These are phyloP conservation scores for Fraxinus dipetala DNA, from an alignment of 305 asterid species.

Conservation along the genomic window DNA sequence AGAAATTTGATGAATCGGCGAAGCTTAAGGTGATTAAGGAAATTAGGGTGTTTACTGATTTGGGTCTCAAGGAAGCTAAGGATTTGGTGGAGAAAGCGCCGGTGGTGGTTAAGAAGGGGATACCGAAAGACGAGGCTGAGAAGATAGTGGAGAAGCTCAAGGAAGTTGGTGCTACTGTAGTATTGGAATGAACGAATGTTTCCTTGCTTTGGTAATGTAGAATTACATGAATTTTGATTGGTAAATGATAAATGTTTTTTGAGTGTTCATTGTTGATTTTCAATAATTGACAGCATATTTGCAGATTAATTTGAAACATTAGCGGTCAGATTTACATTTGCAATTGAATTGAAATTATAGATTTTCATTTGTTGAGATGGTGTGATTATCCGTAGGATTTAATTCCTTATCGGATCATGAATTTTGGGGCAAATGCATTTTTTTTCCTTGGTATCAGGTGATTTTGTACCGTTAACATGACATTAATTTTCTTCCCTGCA, in stretches of 20 bases:
- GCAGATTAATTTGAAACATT: not conserved
- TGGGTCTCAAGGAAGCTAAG: constrained; percentile 82
- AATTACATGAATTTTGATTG: constrained; percentile 1
- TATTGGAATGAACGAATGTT: constrained; percentile 49
- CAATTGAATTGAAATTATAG: not conserved
- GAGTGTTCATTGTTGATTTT: not conserved
- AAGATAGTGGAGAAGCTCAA: constrained; percentile 70
- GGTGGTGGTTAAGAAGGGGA: constrained; percentile 61
- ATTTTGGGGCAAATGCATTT: not conserved
- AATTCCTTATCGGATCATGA: not conserved
- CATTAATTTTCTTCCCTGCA: not conserved
- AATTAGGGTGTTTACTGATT: constrained; percentile 59
- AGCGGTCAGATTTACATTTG: not conserved
- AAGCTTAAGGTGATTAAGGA: constrained; percentile 67
- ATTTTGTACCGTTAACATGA: not conserved
- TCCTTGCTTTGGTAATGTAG: constrained; percentile 4
- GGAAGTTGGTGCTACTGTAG: constrained; percentile 64
- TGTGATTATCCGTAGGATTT: not conserved
- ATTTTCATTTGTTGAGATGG: not conserved
- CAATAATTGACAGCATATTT: not conserved
- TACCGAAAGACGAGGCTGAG: constrained; percentile 68
- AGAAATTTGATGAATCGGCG: constrained; percentile 43
- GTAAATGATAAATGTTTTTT: not conserved
- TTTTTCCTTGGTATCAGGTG: not conserved
- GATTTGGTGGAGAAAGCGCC: constrained; percentile 85